Percentiles rank a stretch among this genome's conserved stretches.
Conservation (phyloP, 129 eudicot genomes). For the Solidago caesia region DNA sequence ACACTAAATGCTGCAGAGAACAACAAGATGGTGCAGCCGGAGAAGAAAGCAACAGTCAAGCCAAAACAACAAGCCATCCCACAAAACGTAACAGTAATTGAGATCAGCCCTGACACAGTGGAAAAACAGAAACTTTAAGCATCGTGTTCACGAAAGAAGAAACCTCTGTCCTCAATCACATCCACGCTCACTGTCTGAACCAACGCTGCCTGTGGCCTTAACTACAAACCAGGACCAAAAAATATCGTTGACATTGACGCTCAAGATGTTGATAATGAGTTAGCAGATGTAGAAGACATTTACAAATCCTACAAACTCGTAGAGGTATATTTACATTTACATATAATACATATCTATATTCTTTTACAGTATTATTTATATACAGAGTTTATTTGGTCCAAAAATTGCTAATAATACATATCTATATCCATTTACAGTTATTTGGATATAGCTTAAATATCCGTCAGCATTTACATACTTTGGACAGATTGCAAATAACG, state of each 20-base stretch:
- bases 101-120: slow-evolving; percentile 64
- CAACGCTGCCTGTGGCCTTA: slow-evolving; percentile 83
- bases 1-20: slow-evolving; percentile 29
- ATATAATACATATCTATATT: background rate
- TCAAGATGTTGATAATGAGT: slow-evolving; percentile 55
- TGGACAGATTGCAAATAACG: slow-evolving; percentile 64
- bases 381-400: background rate
- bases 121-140: slow-evolving; percentile 34
- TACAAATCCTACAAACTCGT: slow-evolving; percentile 69
- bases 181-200: slow-evolving; percentile 79
- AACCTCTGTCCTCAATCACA: slow-evolving; percentile 53
- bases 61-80: slow-evolving; percentile 48
- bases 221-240: slow-evolving; percentile 46
- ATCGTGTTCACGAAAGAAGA: slow-evolving; percentile 36
- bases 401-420: background rate
- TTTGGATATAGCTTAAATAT: slow-evolving; percentile 55
- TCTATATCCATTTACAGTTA: too few relatives aligned
- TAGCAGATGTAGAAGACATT: slow-evolving; percentile 80
- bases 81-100: slow-evolving; percentile 44
- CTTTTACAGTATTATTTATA: background rate
- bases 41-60: slow-evolving; percentile 48
- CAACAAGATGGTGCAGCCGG: slow-evolving; percentile 31
- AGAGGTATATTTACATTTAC: slow-evolving; percentile 45
- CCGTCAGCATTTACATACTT: slow-evolving; percentile 89
- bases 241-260: slow-evolving; percentile 74